Evolutionary conservation across 805 yeast species (phyloP), one percentile per base, ranked within the genome.

Genomic region (Nakazawaea sp.): DNA sequence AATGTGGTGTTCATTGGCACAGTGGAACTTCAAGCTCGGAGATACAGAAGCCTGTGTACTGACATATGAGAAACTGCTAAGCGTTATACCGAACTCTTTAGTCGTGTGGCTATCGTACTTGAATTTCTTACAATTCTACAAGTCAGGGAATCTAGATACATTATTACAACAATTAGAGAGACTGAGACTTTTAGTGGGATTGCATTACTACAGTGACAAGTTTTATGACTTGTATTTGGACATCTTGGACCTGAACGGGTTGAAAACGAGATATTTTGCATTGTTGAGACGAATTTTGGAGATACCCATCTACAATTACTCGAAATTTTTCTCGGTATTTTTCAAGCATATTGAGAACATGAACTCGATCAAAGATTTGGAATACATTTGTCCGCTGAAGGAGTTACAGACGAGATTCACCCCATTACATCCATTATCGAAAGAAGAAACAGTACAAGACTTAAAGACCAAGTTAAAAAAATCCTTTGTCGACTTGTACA

Each of bases 1-100:
- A 31, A 73, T 73, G 46, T 78, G 84, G 84, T 55, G 72, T n/a
- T 60, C 67, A 27, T 75, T 58, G 49, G 80, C 81, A 0, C 48
- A 54, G 3, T 58, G 68, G 63, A 69, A 67, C 44, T 70, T 64
- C 44, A 56, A 53, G 23, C 49, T 72, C 21, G 77, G 75, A 1
- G 48, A 61, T 33, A 61, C 72, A 1, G 55, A 53, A 0, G 39
- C 43, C 3, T 65, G 75, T 2, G 51, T 52, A 2, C 43, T 40
- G 2, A 51, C 73, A 2, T 75, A 59, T 44, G 43, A 55, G 21
- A 44, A 56, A n/a, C 66, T 69, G 1, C 49, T 79, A 24, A 41
- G 44, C 2, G 45, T 57, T 15, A 41, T 72, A 12, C 67, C 71
- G 0, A 58, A 60, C 41, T 74, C 77, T 4, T 49, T 72, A 5